Base-by-base conservation (phyloP, 805 yeast genomes). In the Cyberlindnera bimundalis region DNA sequence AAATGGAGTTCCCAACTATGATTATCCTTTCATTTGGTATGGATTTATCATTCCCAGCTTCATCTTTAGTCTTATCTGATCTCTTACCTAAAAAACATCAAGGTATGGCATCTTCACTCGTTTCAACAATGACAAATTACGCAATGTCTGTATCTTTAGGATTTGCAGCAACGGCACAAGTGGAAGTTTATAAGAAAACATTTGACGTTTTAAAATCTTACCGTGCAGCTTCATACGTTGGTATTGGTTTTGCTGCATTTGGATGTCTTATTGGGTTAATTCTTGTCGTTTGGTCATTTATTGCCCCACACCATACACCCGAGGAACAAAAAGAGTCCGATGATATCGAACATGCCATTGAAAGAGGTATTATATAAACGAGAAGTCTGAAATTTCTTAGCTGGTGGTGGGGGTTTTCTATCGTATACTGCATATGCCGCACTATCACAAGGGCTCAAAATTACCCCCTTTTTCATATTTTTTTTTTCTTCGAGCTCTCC, bases 31-130 rank as follows among this genome's bases (percentile, higher is more conserved):
- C 80, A 12, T 81, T 79, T 68, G 95, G 88, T 3, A 82, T 84
- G 89, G 91, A 84, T 57, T 64, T 80, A 58, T 78, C 85, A 20
- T 84, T 83, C 59, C 91, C 93, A 0, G 81, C 90, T 1, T 79
- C 84, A 0, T 76, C 88, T 0, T 68, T 84, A 35, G 70, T 81
- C 12, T 58, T 84, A 30, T 73, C 82, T 6, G 79, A 78, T 45
- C 65, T 64, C 34, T 64, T 84, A 27, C 89, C 90, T 0, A 59
- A 67, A 35, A 66, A 72, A 43, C 77, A 79, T 50, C 93, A 84
- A 61, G 93, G 91, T 8, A 76, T 81, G 72, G 90, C 89, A 1
- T 89, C 88, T 0, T 80, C 88, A 0, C 63, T 84, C 36, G 80
- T 82, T 5, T 71, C 81, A 15, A 83, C 93, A 0, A 77, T 81